Evolutionary conservation across 2,329 filamentous ascomycete species (phyloP), one percentile per base, ranked within the genome.

Genomic region (Hymenoscyphus scutula): DNA sequence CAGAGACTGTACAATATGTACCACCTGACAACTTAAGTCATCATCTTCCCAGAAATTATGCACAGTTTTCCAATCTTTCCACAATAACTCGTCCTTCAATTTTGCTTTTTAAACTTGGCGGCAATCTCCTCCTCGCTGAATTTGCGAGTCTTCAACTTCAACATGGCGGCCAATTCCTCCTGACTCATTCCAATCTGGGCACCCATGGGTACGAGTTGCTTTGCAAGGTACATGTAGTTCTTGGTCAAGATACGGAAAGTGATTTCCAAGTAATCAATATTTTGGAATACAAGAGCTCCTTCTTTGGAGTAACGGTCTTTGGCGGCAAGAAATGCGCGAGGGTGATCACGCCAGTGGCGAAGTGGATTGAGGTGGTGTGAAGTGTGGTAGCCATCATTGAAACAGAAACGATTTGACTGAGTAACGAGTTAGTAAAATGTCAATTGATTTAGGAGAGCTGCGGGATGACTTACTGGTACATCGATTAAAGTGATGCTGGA

Each of bases 331-430:
- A 94, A 92, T 6, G 89, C 84, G 13, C 86, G 79, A 0, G 90
- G 90, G 69, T 93, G 90, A 23, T 93, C 89, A 62, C 90, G 86
- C 90, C 90, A 94, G 77, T 93, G 91, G 1, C 90, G 85, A 30
- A 84, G 81, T 0, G 89, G 90, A 76, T 92, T 91, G 58, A 92
- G 83, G 70, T 92, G 90, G 72, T 92, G 90, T 19, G 89, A 91
- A 6, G 89, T 92, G 76, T 92, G 89, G 74, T 92, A 92, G 67
- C 90, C 90, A 70, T 92, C 90, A 69, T 93, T 92, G 81, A 88
- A 92, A 77, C 89, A 93, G 75, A 88, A 88, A 38, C 90, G 88
- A 74, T 93, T 93, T 76, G 87, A 90, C 89, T 92, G 69, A 17
- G 34, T 23, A 8, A 13, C 55, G 15, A 8, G 62, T 69, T 60